Conservation (phyloP, 306 rosid species). For the Pachyrhizus erosus region DNA sequence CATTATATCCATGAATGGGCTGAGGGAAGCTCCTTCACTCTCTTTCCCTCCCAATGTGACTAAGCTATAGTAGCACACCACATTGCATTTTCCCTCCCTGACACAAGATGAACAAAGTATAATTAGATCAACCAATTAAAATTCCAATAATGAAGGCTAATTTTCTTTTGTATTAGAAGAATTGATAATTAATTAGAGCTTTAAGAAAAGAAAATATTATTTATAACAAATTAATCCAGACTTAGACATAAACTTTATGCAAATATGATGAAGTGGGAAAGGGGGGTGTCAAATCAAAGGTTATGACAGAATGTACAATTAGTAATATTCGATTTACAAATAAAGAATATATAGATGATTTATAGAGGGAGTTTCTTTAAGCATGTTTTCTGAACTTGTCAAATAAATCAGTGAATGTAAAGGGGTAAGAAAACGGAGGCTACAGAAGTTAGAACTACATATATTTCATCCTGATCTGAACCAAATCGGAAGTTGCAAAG, state of each 20-base stretch:
- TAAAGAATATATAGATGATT: background rate
- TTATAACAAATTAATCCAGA: background rate
- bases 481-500: conserved; percentile 1
- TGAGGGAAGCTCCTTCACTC: conserved; percentile 55
- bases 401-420: background rate
- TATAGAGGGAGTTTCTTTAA: background rate
- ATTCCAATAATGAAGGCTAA: background rate
- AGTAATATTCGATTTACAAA: background rate
- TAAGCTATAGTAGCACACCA: background rate
- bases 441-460: conserved; percentile 14
- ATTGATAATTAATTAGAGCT: background rate
- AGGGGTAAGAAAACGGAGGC: background rate
- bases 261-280: background rate
- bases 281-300: conserved; percentile 5
- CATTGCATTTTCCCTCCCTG: background rate
- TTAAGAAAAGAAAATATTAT: background rate
- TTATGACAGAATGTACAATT: background rate
- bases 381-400: background rate
- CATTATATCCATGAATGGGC: conserved; percentile 43
- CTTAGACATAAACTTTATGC: background rate
- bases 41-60: conserved; percentile 33
- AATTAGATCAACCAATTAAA: background rate
- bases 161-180: background rate
- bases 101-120: background rate
- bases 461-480: conserved; percentile 30